Evolutionary conservation across 805 yeast genomes (phyloP).

Genomic region (Zygosaccharomyces lentus): DNA sequence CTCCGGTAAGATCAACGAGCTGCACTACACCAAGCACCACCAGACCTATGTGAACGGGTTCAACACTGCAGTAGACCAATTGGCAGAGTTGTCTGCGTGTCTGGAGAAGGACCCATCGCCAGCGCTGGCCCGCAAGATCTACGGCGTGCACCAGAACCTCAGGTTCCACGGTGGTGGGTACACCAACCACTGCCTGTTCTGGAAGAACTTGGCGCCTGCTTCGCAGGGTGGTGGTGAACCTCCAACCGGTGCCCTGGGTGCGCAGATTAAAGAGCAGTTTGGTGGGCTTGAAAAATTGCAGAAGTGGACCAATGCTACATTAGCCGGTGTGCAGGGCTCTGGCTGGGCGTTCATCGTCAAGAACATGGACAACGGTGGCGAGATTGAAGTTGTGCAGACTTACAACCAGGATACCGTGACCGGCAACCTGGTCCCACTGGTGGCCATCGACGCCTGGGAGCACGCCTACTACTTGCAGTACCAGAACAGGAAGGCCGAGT

Average conservation of each 20-base stretch:
- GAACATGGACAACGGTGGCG: conserved; percentile 66
- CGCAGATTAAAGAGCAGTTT: conserved; percentile 57
- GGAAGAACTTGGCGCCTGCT: conserved; percentile 81
- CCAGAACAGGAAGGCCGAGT: conserved; percentile 85
- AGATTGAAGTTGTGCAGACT: conserved; percentile 71
- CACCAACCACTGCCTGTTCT: conserved; percentile 79
- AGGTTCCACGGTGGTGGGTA: conserved; percentile 93
- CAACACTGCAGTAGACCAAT: conserved; percentile 72
- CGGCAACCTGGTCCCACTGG: conserved; percentile 64
- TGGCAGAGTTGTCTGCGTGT: conserved; percentile 55
- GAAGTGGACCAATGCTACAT: conserved; percentile 55
- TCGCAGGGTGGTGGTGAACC: conserved; percentile 70
- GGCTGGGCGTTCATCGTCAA: conserved; percentile 93
- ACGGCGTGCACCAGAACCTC: conserved; percentile 63
- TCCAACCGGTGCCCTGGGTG: conserved; percentile 51
- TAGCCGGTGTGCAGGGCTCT: conserved; percentile 90
- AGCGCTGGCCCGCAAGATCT: conserved; percentile 32
- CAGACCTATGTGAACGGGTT: conserved; percentile 86
- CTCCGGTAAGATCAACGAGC: conserved; percentile 79
- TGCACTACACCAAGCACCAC: conserved; percentile 87
- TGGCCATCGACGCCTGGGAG: conserved; percentile 96
- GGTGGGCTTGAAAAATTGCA: conserved; percentile 72
- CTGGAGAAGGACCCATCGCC: conserved; percentile 54
- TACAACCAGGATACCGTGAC: conserved; percentile 83
- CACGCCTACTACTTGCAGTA: conserved; percentile 94